Evolutionary conservation across 148 eudicot genomes (phyloP).

Genomic region (Silene latifolia): DNA sequence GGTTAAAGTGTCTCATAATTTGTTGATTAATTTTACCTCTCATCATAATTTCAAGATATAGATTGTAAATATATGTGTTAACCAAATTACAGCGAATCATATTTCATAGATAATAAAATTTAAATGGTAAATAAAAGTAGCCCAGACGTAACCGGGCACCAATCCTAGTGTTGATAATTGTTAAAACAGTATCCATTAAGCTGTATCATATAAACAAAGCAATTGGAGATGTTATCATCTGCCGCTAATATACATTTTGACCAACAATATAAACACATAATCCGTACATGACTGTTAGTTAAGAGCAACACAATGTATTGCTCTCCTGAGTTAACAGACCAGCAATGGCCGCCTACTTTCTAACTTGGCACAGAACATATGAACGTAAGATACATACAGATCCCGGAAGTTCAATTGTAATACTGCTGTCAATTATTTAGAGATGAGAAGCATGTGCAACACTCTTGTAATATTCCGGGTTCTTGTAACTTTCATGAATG

Average conservation of each 20-base stretch:
- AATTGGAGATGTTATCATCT: conserved; percentile 19
- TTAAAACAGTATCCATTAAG: conserved; percentile 3
- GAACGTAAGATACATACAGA: conserved; percentile 1
- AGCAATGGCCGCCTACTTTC: conserved; percentile 3
- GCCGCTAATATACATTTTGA: conserved; percentile 17
- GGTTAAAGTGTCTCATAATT: too few species aligned
- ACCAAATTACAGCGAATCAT: too few species aligned
- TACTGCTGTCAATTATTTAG: background rate
- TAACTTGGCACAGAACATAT: background rate
- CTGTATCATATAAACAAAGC: background rate
- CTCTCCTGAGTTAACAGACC: conserved; percentile 15
- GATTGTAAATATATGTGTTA: too few species aligned
- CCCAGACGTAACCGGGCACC: too few species aligned
- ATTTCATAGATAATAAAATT: too few species aligned
- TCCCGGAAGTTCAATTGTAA: conserved; percentile 2
- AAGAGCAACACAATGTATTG: background rate
- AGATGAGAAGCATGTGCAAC: background rate
- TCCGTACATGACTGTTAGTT: background rate
- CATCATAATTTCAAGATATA: too few species aligned
- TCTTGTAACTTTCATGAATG: background rate
- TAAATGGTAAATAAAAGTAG: too few species aligned
- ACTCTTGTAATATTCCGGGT: background rate
- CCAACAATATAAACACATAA: conserved; percentile 22
- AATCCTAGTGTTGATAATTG: background rate
- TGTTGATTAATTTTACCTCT: too few species aligned